Base-by-base conservation (phyloP, 345 rosid genomes). In the Noccaea bulbosa region DNA sequence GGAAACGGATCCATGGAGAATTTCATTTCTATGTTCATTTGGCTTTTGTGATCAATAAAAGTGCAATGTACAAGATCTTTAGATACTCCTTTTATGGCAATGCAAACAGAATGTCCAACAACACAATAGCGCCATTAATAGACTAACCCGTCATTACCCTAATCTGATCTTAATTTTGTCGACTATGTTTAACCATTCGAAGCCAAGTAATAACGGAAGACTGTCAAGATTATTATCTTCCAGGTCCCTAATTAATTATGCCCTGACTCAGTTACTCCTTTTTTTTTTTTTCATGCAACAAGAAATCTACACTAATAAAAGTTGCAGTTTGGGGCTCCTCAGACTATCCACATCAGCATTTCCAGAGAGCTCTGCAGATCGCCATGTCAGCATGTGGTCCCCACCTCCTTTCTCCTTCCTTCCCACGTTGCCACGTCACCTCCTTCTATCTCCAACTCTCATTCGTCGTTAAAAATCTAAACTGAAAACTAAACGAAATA, bases 41-140 rank as follows among this genome's bases (percentile, higher is more conserved):
- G 63, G 11, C 68, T 45, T 62, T 48, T 43, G 40, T 71, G 49
- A 64, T 63, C 64, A 63, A 35, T 38, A 45, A 54, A 62, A 71
- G n/a, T 43, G 47, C 34, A 33, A 43, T n/a, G 32, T 11, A 20
- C n/a, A 52, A 41, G 12, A 41, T 8, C 40, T 55, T 49, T 14
- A 8, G 50, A 49, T 38, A 32, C 49, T 38, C 1, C 38, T 47
- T 61, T 41, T 32, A 11, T 10, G 6, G 44, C 9, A 41, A 15
- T 59, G 20, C 56, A 46, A 9, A 56, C 2, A 8, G 1, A 68
- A 67, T 5, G 4, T 57, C 56, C 56, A 69, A 1, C 59, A 11
- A 39, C 41, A 61, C 41, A 51, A 7, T 50, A 6, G 16, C 12
- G 5, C 7, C 30, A 40, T 16, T 30, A 40, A 4, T 17, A 50